Evolutionary conservation across 1,284 basidiomycete genomes (phyloP), one percentile per base, ranked within the genome.

Genomic region (Pseudozyma pruni): DNA sequence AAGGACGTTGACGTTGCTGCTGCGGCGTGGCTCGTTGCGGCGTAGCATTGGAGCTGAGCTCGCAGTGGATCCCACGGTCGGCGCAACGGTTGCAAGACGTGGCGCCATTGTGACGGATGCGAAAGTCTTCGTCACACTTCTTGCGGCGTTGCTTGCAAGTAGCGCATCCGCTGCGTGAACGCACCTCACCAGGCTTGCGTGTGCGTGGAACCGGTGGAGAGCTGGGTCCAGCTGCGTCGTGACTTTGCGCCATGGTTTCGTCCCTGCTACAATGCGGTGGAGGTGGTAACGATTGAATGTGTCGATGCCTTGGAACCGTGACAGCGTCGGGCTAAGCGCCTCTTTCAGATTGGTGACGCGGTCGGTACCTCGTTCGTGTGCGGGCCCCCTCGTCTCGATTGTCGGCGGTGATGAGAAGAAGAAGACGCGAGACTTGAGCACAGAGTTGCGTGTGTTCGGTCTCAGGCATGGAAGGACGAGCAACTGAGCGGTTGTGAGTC

Each of bases 71-170:
- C 9, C 70, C 57, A 31, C 73, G 70, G 40, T 63, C 61, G 1
- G 54, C 53, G 40, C 73, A 75, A 33, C 70, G 52, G 16, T 48
- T 71, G 47, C 73, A 75, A 9, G 73, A 56, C 19, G 38, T 56
- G 10, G 50, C 41, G 17, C 71, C 73, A 50, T 63, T 64, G 14
- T 53, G 45, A 35, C 73, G 61, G 17, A 60, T 41, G 41, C 69
- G 55, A 47, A 70, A 75, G 50, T 70, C 62, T 34, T 73, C 71
- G 23, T 69, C 66, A 37, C 73, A 75, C 40, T 75, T 75, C 35
- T 75, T 75, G 27, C 73, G 70, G 2, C 73, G 57, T 43, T 64
- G 58, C 42, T 72, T 67, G 59, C 73, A 75, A 16, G 69, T 72
- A 20, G 67, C 34, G 44, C 73, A 75, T 42, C 73, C 73, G 32